A percentile compares a stretch with the other conserved stretches of the same genome.
phyloP scores from a whole-genome alignment of 2,329 filamentous ascomycete species.

The Rutstroemia sp. region DNA sequence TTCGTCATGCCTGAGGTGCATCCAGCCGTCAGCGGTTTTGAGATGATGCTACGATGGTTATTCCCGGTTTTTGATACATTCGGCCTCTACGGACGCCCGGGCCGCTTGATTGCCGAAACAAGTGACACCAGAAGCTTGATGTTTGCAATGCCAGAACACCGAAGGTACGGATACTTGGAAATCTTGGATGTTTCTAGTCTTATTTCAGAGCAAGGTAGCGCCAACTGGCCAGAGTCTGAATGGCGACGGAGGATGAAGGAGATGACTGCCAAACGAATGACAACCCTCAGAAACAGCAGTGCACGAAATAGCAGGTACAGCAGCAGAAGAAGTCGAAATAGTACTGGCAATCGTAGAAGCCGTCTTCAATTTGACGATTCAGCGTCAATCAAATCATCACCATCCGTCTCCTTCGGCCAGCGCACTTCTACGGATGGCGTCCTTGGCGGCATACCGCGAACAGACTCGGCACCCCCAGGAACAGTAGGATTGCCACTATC shows the following conservation, averaged over 20 bases:
- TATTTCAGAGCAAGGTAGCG: constrained; percentile 70
- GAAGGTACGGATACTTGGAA: constrained; percentile 85
- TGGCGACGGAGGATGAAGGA: constrained; percentile 91
- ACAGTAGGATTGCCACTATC: constrained; percentile 20
- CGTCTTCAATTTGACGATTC: constrained; percentile 52
- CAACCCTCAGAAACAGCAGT: constrained; percentile 43
- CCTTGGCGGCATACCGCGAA: constrained; percentile 29
- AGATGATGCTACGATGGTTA: constrained; percentile 87
- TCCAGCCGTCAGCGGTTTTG: constrained; percentile 87
- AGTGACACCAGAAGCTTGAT: constrained; percentile 85
- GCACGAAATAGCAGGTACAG: constrained; percentile 39
- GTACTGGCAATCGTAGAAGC: constrained; percentile 41
- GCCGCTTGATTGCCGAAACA: constrained; percentile 77
- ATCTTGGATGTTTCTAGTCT: constrained; percentile 75
- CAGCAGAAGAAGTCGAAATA: constrained; percentile 49
- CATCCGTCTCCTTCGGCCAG: constrained; percentile 34
- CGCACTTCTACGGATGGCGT: constrained; percentile 13
- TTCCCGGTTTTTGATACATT: constrained; percentile 95
- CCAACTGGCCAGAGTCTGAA: constrained; percentile 73
- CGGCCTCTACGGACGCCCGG: constrained; percentile 81
- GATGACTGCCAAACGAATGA: constrained; percentile 73
- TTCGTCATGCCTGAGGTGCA: constrained; percentile 96
- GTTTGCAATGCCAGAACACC: constrained; percentile 93
- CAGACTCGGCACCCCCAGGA: constrained; percentile 44
- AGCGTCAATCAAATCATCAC: constrained; percentile 43